Percentiles rank a stretch among this genome's conserved stretches.
Evolutionary conservation across 2,329 filamentous ascomycete genomes (phyloP).

Genomic region (Botryosphaeria agaves): DNA sequence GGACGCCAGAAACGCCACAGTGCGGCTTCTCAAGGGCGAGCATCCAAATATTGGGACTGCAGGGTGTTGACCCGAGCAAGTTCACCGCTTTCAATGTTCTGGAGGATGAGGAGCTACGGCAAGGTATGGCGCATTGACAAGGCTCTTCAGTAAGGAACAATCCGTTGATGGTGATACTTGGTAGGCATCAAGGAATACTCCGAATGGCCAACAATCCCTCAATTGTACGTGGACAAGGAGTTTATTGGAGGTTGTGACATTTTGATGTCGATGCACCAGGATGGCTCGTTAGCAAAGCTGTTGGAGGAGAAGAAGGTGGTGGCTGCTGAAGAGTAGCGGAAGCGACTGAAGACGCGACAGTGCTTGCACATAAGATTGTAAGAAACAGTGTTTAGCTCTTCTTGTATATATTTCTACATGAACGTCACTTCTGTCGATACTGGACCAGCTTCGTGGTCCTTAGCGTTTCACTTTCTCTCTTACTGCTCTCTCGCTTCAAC

Average conservation of each 20-base stretch:
- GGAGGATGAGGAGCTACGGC: constrained; percentile 72
- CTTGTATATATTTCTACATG: too few species aligned
- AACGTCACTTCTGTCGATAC: too few species aligned
- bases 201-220: constrained; percentile 97
- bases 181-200: constrained; percentile 97
- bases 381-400: too few species aligned
- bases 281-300: constrained; percentile 79
- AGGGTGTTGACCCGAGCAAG: constrained; percentile 88
- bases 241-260: constrained; percentile 98
- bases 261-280: constrained; percentile 91
- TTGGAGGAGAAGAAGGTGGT: constrained; percentile 84
- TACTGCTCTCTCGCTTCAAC: too few species aligned
- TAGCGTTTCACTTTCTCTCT: too few species aligned
- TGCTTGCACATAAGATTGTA: too few species aligned
- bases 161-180: background rate
- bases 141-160: background rate
- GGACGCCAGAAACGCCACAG: constrained; percentile 86
- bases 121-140: constrained; percentile 36
- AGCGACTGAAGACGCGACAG: too few species aligned
- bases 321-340: constrained; percentile 37
- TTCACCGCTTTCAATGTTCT: constrained; percentile 98
- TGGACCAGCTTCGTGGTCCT: too few species aligned
- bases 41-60: constrained; percentile 86
- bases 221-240: constrained; percentile 88
- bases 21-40: constrained; percentile 92